Percentiles rank a stretch among this genome's conserved stretches.
Conservation (phyloP, 495 filamentous ascomycete genomes). For the Aspergillus heteromorphus region DNA sequence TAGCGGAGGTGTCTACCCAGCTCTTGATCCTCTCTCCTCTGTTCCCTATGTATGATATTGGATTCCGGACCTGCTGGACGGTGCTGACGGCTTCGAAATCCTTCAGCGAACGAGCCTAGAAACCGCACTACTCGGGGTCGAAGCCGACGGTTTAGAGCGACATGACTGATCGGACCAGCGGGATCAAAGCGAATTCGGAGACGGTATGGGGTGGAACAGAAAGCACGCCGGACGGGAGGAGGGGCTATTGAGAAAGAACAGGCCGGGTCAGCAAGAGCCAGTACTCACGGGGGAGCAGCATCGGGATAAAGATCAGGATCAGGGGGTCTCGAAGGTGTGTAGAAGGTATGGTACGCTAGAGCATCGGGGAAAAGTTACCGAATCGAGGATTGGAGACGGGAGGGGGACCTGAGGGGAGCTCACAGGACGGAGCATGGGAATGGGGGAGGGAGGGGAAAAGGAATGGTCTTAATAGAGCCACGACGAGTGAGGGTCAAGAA, state of each 20-base stretch:
- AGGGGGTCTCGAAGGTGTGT: conserved; percentile 2
- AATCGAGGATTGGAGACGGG: conserved; percentile 10
- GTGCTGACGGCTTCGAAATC: conserved; percentile 13
- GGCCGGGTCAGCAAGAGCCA: conserved; percentile 11
- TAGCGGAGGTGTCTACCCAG: conserved; percentile 10
- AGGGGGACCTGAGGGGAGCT: conserved; percentile 9
- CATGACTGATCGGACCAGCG: conserved; percentile 16
- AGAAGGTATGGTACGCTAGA: conserved; percentile 15
- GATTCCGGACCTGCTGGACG: conserved; percentile 5
- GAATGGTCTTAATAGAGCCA: conserved; percentile 15
- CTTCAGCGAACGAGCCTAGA: conserved; percentile 15
- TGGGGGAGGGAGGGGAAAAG: conserved; percentile 5
- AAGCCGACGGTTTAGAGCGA: conserved; percentile 17
- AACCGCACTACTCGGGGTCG: conserved; percentile 14
- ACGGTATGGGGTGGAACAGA: conserved; percentile 2
- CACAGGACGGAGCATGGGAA: conserved; percentile 16
- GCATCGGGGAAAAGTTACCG: conserved; percentile 20
- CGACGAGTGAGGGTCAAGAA: conserved; percentile 5
- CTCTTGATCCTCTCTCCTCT: conserved; percentile 2
- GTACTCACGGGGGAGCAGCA: conserved; percentile 7
- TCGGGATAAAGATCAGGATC: no score
- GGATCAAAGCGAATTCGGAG: conserved; percentile 2
- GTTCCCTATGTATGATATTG: conserved; percentile 8
- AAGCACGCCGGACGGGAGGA: conserved; percentile 2
- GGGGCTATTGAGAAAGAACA: conserved; percentile 13